Base-by-base conservation (phyloP, 1,139 yeast species). In the Eremothecium sinecaudum region DNA sequence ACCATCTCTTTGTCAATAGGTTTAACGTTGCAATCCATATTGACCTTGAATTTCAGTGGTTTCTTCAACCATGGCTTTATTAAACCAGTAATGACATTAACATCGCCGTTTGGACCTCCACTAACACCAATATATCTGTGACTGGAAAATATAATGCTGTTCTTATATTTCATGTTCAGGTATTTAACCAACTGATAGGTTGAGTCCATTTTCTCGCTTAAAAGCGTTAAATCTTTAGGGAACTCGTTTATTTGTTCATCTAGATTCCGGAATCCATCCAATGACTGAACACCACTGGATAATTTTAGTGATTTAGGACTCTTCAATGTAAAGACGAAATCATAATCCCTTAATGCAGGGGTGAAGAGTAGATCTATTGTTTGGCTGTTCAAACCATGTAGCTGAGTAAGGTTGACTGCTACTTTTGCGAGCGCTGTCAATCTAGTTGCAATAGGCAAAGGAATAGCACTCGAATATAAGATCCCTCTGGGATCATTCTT, bases 351-450 rank as follows among this genome's bases (percentile, higher is more conserved):
- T 41, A 82, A 63, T 0, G 94, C 86, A 2, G 97, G 90, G 0
- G 79, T 73, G 56, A 84, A 84, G 32, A 84, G 59, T 29, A 75
- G 53, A 31, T 69, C 72, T 28, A 80, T 56, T 4, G 69, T 66
- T 19, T 66, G 61, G 21, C 65, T 63, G 38, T 61, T 62, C 14
- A 73, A 45, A 2, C 75, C 78, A 13, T 61, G 60, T 1, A 51
- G 50, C 24, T 66, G 68, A 13, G 79, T 54, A 39, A 79, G 54
- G 22, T 68, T 68, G 29, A 71, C 61, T 0, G 92, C 90, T 20
- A 80, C 86, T 46, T 86, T 73, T 1, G 96, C 74, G 42, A 90
- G 68, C 0, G 94, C 90, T 0, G 97, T 87, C 44, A 87, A 63
- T 62, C 98, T 74, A 15, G 87, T 71, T 2, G 94, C 87, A 38